phyloP scores from a whole-genome alignment of 768 basidiomycete genomes.

The Tremella mesenterica region DNA sequence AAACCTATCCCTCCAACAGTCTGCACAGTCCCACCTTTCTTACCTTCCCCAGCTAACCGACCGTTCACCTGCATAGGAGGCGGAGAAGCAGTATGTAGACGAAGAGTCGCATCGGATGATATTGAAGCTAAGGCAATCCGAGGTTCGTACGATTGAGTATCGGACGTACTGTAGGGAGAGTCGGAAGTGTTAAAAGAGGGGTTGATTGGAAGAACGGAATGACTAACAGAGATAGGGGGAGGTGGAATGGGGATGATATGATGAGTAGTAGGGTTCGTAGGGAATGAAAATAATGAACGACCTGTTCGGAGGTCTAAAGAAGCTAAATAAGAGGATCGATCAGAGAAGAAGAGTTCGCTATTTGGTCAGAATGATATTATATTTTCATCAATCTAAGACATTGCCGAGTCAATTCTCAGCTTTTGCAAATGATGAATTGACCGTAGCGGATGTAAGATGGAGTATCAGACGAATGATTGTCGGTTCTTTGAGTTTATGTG shows the following conservation, averaged over 20 bases:
- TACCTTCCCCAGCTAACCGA: conserved; percentile 9
- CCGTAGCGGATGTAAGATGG: no score
- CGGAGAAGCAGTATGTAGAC: conserved; percentile 22
- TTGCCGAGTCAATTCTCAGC: no score
- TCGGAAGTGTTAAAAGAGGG: conserved; percentile 10
- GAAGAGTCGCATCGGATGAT: conserved; percentile 18
- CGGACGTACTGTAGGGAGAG: conserved; percentile 6
- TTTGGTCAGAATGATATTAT: no score
- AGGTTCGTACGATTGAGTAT: not conserved
- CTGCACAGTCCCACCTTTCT: conserved; percentile 20
- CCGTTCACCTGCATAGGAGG: conserved; percentile 9
- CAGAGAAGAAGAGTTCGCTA: conserved; percentile 43
- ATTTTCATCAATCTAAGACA: no score
- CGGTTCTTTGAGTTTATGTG: no score
- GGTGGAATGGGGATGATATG: conserved; percentile 31
- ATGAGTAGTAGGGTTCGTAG: conserved; percentile 29
- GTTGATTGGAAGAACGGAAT: no score
- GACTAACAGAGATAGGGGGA: conserved; percentile 1
- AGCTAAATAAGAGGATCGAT: conserved; percentile 32
- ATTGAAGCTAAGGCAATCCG: conserved; percentile 9
- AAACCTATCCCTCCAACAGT: conserved; percentile 29
- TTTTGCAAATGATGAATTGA: no score
- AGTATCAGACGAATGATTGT: no score
- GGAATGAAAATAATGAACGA: conserved; percentile 34
- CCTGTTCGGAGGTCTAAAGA: conserved; percentile 39